Conservation (phyloP, 306 rosid genomes). For the Cucumis hystrix region DNA sequence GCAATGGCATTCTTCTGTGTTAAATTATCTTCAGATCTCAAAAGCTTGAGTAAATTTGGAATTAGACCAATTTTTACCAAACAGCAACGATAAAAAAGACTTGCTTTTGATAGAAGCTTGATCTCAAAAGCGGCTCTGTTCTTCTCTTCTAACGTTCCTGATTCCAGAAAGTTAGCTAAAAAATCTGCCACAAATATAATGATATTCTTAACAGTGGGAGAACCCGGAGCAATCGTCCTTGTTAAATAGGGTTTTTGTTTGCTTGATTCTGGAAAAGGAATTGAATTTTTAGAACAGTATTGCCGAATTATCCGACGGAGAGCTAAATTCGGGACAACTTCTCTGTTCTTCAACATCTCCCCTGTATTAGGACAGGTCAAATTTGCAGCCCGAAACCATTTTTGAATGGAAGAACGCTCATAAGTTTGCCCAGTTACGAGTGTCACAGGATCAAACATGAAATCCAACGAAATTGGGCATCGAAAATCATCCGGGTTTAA, state of each 20-base stretch:
- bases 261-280: constrained; percentile 20
- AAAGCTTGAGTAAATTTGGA: constrained; percentile 31
- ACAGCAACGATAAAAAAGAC: constrained; percentile 57
- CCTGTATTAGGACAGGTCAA: constrained; percentile 68
- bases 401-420: constrained; percentile 72
- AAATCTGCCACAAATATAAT: constrained; percentile 28
- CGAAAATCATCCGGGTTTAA: constrained; percentile 57
- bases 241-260: constrained; percentile 21
- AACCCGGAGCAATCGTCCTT: constrained; percentile 18
- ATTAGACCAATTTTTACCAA: constrained; percentile 52
- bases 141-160: constrained; percentile 21
- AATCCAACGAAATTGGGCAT: constrained; percentile 74
- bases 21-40: constrained; percentile 18
- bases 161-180: constrained; percentile 19
- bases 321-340: constrained; percentile 50
- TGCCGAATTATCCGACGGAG: constrained; percentile 37
- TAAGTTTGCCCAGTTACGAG: constrained; percentile 71
- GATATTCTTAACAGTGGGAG: constrained; percentile 42
- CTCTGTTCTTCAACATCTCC: constrained; percentile 34
- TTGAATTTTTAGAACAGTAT: constrained; percentile 34
- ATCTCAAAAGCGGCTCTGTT: constrained; percentile 47
- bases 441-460: constrained; percentile 78
- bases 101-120: constrained; percentile 57
- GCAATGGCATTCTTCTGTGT: constrained; percentile 65
- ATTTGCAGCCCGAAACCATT: constrained; percentile 60